phyloP scores from a whole-genome alignment of 2,329 filamentous ascomycete genomes.

The Alternaria sp. region DNA sequence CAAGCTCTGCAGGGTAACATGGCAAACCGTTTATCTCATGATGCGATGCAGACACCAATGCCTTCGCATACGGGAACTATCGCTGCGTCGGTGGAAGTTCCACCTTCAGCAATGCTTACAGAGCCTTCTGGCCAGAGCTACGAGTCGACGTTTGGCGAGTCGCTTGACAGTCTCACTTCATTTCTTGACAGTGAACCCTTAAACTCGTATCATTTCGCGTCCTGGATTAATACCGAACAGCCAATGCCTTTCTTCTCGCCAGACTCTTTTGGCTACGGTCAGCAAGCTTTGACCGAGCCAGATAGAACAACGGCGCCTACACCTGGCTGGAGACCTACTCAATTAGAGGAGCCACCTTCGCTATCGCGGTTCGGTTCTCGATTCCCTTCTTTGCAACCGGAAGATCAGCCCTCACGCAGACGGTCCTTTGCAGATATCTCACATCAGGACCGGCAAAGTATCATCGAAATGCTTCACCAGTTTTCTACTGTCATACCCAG shows the following conservation, averaged over 20 bases:
- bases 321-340: slow-evolving; percentile 22
- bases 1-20: slow-evolving; percentile 47
- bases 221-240: slow-evolving; percentile 52
- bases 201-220: slow-evolving; percentile 51
- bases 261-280: slow-evolving; percentile 45
- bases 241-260: slow-evolving; percentile 55
- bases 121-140: slow-evolving; percentile 17
- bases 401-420: slow-evolving; percentile 33
- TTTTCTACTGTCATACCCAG: slow-evolving; percentile 67
- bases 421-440: slow-evolving; percentile 48
- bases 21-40: slow-evolving; percentile 19
- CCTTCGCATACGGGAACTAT: slow-evolving; percentile 24
- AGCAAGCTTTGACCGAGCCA: slow-evolving; percentile 32
- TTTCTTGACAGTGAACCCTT: slow-evolving; percentile 52
- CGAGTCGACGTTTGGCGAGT: slow-evolving; percentile 36
- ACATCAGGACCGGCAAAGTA: slow-evolving; percentile 48
- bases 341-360: slow-evolving; percentile 40
- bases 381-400: slow-evolving; percentile 51
- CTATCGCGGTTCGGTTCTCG: slow-evolving; percentile 52
- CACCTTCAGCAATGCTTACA: slow-evolving; percentile 13
- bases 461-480: slow-evolving; percentile 67
- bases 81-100: slow-evolving; percentile 23
- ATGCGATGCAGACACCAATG: slow-evolving; percentile 22
- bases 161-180: slow-evolving; percentile 49
- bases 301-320: slow-evolving; percentile 9